Base-by-base conservation (phyloP, 2,329 filamentous ascomycete species). In the Clarireedia hainanense region DNA sequence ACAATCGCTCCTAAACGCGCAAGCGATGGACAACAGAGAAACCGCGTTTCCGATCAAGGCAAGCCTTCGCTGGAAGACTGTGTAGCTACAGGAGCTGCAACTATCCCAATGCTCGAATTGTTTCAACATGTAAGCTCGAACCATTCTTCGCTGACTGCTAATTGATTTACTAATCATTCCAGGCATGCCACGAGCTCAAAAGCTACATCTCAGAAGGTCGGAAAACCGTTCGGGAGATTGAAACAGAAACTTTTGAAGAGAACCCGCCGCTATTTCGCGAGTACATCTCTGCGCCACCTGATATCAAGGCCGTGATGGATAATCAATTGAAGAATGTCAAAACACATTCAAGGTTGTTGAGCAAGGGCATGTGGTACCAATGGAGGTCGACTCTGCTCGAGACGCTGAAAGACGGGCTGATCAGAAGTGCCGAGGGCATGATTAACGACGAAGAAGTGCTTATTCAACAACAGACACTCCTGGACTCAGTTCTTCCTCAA, bases 271-370 rank as follows among this genome's bases (percentile, higher is more conserved):
- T 99, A 1, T 96, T 99, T 73, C 84, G 83, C 57, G 94, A 97
- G 69, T 99, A 99, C 69, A 83, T 95, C 61, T 85, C 85, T 9
- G 92, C 92, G 26, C 81, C 88, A 0, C 83, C 90, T 0, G 89
- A 95, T 60, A 84, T 95, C 68, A 91, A 89, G 66, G 73, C 83
- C 3, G 78, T 95, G 52, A 95, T 99, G 85, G 92, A 99, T 73
- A 94, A 89, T 62, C 91, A 97, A 68, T 94, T 99, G 76, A 94
- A 95, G 71, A 96, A 97, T 67, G 88, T 96, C 71, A 97, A 96
- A 75, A 91, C 90, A 0, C 88, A 95, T 69, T 90, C 92, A 15
- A 83, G 94, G 26, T 78, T 96, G 14, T 76, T 91, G 51, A 96
- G 92, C 74, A 96, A 96, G 69, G 90, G 89, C 56, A 91, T 94